Evolutionary conservation across 495 filamentous ascomycete genomes (phyloP).

Genomic region (Parachaetomium inaequale): DNA sequence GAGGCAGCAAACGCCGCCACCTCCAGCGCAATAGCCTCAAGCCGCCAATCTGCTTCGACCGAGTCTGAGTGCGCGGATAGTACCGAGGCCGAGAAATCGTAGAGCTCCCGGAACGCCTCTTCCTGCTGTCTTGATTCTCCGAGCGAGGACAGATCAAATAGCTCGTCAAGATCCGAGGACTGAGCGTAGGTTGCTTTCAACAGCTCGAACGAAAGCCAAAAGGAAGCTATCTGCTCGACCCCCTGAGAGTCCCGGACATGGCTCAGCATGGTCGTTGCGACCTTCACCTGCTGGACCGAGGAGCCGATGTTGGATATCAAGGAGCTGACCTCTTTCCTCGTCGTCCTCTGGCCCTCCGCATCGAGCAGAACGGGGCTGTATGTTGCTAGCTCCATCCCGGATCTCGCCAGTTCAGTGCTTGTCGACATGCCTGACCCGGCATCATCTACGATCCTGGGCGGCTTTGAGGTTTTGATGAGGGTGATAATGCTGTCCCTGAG

Average conservation of each 20-base stretch:
- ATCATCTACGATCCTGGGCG: constrained; percentile 26
- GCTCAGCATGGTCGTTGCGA: constrained; percentile 58
- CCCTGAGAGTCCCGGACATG: constrained; percentile 54
- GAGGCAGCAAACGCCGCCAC: constrained; percentile 67
- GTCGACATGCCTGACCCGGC: constrained; percentile 22
- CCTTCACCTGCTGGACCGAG: constrained; percentile 38
- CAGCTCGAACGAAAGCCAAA: constrained; percentile 79
- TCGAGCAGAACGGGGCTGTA: constrained; percentile 64
- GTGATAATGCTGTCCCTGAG: constrained; percentile 58
- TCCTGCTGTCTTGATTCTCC: constrained; percentile 44
- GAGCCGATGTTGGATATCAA: constrained; percentile 48
- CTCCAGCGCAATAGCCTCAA: constrained; percentile 70
- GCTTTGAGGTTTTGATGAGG: constrained; percentile 39
- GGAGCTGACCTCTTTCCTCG: constrained; percentile 49
- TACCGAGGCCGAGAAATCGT: constrained; percentile 66
- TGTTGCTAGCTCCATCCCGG: constrained; percentile 26
- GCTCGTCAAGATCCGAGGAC: constrained; percentile 59
- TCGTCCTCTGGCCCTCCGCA: constrained; percentile 61
- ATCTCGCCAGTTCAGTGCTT: constrained; percentile 23
- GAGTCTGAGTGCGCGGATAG: constrained; percentile 53
- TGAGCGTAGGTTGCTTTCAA: constrained; percentile 52
- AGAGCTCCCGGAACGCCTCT: constrained; percentile 70
- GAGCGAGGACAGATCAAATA: constrained; percentile 53
- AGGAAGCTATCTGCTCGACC: constrained; percentile 58
- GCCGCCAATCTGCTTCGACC: constrained; percentile 60